phyloP scores from a whole-genome alignment of 805 yeast genomes.

The Candida patagonica region DNA sequence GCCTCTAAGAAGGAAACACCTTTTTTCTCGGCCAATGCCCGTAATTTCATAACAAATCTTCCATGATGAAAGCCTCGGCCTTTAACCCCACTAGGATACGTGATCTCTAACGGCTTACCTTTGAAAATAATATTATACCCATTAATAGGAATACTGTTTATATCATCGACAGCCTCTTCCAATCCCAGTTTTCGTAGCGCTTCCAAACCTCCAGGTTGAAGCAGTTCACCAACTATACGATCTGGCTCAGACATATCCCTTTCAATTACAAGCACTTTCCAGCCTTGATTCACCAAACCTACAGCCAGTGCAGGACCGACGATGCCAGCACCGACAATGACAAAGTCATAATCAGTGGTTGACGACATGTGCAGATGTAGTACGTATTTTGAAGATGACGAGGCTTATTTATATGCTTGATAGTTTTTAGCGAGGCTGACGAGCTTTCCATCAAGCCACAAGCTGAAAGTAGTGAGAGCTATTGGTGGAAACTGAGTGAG shows the following conservation, averaged over 20 bases:
- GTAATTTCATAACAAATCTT: slow-evolving; percentile 65
- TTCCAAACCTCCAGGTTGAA: slow-evolving; percentile 95
- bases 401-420: no score
- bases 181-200: slow-evolving; percentile 78
- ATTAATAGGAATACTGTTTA: slow-evolving; percentile 64
- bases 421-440: no score
- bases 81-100: slow-evolving; percentile 45
- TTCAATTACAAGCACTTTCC: slow-evolving; percentile 68
- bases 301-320: slow-evolving; percentile 92
- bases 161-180: slow-evolving; percentile 61
- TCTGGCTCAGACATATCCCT: slow-evolving; percentile 91
- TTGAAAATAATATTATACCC: slow-evolving; percentile 77
- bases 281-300: slow-evolving; percentile 82
- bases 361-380: no score
- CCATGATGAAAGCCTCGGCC: slow-evolving; percentile 96
- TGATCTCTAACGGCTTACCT: slow-evolving; percentile 46
- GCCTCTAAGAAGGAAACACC: slow-evolving; percentile 79
- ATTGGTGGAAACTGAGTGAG: no score
- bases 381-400: no score
- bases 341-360: slow-evolving; percentile 63
- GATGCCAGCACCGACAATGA: slow-evolving; percentile 97
- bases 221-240: slow-evolving; percentile 91
- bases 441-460: no score
- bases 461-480: no score
- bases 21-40: slow-evolving; percentile 52